Conservation (phyloP, 805 yeast species). For the Candida insectalens region DNA sequence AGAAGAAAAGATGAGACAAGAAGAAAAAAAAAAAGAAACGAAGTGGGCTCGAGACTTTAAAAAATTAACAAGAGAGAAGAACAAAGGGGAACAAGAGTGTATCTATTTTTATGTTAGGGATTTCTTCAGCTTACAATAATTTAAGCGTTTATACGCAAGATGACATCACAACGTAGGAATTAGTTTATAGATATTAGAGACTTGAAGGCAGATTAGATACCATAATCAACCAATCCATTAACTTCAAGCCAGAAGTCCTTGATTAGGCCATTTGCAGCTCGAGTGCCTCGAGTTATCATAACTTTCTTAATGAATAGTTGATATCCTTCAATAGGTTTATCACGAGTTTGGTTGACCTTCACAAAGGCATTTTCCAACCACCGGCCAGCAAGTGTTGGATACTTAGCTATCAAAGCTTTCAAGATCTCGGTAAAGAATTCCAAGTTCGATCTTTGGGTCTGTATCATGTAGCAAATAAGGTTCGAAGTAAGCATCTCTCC, state of each 20-base stretch:
- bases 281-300: slow-evolving; percentile 53
- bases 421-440: slow-evolving; percentile 47
- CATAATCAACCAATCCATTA: slow-evolving; percentile 43
- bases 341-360: slow-evolving; percentile 17
- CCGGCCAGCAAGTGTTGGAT: slow-evolving; percentile 29
- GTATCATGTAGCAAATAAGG: slow-evolving; percentile 36
- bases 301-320: slow-evolving; percentile 45
- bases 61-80: too few species aligned
- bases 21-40: too few species aligned
- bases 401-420: slow-evolving; percentile 28
- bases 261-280: slow-evolving; percentile 46
- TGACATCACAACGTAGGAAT: too few species aligned
- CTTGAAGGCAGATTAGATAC: too few species aligned
- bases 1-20: too few species aligned
- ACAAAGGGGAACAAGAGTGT: too few species aligned
- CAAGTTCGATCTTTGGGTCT: slow-evolving; percentile 46
- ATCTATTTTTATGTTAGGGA: too few species aligned
- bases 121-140: too few species aligned
- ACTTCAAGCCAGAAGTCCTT: slow-evolving; percentile 56
- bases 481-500: slow-evolving; percentile 25
- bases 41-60: too few species aligned
- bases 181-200: too few species aligned
- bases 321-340: slow-evolving; percentile 21
- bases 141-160: too few species aligned
- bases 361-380: slow-evolving; percentile 34